Evolutionary conservation across 768 basidiomycete genomes (phyloP).

Genomic region (Pleurotus tuber-regium): DNA sequence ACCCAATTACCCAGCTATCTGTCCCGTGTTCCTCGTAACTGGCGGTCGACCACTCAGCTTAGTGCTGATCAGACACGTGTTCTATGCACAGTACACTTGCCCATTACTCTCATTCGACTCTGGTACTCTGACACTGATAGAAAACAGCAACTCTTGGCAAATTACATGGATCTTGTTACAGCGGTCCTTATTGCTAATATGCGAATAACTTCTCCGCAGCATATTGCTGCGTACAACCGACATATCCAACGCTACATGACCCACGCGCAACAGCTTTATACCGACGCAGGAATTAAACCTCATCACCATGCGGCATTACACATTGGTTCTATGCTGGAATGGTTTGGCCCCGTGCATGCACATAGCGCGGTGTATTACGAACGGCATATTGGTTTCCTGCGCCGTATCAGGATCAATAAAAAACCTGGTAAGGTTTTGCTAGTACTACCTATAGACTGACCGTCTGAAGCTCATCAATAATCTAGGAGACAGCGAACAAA

Average conservation of each 20-base stretch:
- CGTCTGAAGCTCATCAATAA: neutral
- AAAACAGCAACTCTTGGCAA: constrained; percentile 18
- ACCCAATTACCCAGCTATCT: constrained; percentile 31
- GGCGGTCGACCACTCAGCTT: constrained; percentile 24
- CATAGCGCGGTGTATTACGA: constrained; percentile 27
- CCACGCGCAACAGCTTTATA: constrained; percentile 14
- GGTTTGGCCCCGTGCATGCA: constrained; percentile 24
- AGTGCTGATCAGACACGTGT: constrained; percentile 27
- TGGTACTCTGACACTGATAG: constrained; percentile 17
- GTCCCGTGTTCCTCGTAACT: constrained; percentile 23
- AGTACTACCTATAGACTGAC: constrained; percentile 3
- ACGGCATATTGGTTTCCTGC: constrained; percentile 23
- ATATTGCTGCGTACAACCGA: constrained; percentile 19
- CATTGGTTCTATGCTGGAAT: constrained; percentile 15
- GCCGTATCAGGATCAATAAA: constrained; percentile 21
- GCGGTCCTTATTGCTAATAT: constrained; percentile 21
- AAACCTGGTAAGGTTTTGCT: constrained; percentile 14
- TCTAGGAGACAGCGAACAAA: constrained; percentile 18
- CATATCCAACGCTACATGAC: constrained; percentile 19
- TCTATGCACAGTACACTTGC: constrained; percentile 24
- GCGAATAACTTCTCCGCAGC: constrained; percentile 15
- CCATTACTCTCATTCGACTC: constrained; percentile 25
- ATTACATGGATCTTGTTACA: constrained; percentile 28
- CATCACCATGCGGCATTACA: constrained; percentile 22
- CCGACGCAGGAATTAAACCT: constrained; percentile 16